phyloP scores from a whole-genome alignment of 306 rosid species.

The Begonia fuchsioides region DNA sequence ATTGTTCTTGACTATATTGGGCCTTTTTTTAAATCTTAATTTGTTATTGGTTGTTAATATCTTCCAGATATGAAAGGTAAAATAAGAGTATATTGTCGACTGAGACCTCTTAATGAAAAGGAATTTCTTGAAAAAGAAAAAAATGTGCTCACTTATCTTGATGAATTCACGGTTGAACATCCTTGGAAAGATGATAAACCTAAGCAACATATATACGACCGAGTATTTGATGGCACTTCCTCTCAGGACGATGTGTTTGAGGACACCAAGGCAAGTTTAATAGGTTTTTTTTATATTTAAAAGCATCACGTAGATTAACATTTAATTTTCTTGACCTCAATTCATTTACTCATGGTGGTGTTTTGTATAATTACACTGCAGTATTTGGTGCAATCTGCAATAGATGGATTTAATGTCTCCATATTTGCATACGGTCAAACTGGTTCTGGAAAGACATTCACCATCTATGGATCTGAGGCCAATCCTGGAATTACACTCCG shows the following conservation, averaged over 20 bases:
- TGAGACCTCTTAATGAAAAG: conserved; percentile 65
- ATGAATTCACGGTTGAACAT: conserved; percentile 90
- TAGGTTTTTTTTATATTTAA: neutral
- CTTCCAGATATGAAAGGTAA: conserved; percentile 98
- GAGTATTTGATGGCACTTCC: conserved; percentile 56
- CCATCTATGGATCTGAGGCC: conserved; percentile 68
- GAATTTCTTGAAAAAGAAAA: conserved; percentile 49
- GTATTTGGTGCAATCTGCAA: conserved; percentile 89
- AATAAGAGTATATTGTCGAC: conserved; percentile 83
- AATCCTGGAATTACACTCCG: conserved; percentile 80
- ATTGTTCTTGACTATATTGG: no score
- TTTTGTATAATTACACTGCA: conserved; percentile 20
- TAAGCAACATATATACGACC: conserved; percentile 75
- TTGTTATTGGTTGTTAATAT: neutral
- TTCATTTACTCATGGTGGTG: no score
- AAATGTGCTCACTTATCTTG: conserved; percentile 25
- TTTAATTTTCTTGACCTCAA: neutral
- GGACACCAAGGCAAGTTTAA: conserved; percentile 71
- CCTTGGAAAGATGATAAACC: conserved; percentile 74
- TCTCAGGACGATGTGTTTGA: conserved; percentile 76
- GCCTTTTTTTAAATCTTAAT: no score
- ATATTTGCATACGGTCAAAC: conserved; percentile 96
- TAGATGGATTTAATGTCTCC: conserved; percentile 83
- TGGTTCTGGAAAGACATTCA: conserved; percentile 88
- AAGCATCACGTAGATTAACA: neutral